A percentile compares a stretch with the other conserved stretches of the same genome.
Evolutionary conservation across 129 eudicot genomes (phyloP).

Genomic region (Lonicera japonica): DNA sequence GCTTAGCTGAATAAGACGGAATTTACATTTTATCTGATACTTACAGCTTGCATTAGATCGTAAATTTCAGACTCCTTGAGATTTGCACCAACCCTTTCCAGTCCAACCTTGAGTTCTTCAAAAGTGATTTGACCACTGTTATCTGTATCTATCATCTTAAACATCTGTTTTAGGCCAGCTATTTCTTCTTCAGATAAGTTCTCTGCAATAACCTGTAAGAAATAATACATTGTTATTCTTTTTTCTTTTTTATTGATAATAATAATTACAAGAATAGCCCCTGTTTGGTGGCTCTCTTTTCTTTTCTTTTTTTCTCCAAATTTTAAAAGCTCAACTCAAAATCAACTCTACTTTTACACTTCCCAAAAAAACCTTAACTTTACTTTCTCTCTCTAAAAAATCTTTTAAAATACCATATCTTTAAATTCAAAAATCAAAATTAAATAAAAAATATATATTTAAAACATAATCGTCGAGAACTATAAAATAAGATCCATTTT

Average conservation of each 20-base stretch:
- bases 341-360: no score
- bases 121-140: constrained; percentile 78
- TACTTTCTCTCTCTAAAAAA: no score
- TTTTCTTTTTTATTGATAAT: neutral
- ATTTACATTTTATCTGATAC: constrained; percentile 13
- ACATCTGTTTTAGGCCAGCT: constrained; percentile 79
- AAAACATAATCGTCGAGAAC: no score
- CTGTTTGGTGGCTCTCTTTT: no score
- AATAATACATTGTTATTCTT: neutral
- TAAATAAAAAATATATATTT: no score
- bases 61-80: constrained; percentile 79
- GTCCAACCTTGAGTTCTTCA: constrained; percentile 71
- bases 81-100: constrained; percentile 66
- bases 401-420: no score
- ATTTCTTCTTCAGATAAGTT: constrained; percentile 79
- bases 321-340: no score
- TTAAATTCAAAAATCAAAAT: no score
- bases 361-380: no score
- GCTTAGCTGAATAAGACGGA: neutral
- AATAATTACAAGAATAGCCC: constrained; percentile 4
- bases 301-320: no score
- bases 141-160: constrained; percentile 80
- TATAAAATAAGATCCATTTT: no score
- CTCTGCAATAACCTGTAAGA: constrained; percentile 73
- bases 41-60: constrained; percentile 85